Conservation (phyloP, 805 yeast species). For the Candida patagonica region DNA sequence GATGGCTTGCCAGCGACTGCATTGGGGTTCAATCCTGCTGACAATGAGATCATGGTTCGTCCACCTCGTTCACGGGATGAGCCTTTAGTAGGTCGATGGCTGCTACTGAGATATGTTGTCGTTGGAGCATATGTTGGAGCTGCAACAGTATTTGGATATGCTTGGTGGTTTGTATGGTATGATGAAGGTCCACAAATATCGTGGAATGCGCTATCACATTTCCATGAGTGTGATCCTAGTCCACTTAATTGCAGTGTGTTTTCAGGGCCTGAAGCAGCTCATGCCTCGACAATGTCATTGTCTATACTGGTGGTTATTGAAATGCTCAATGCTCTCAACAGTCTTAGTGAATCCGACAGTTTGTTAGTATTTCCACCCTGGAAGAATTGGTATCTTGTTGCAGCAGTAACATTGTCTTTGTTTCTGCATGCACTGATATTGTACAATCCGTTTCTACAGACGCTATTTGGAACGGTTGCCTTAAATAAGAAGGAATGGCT, state of each 20-base stretch:
- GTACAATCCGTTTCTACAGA: conserved; percentile 29
- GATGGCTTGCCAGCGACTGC: conserved; percentile 56
- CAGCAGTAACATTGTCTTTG: conserved; percentile 30
- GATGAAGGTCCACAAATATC: conserved; percentile 31
- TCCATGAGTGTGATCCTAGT: conserved; percentile 30
- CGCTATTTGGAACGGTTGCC: conserved; percentile 29
- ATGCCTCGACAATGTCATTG: conserved; percentile 33
- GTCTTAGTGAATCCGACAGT: conserved; percentile 32
- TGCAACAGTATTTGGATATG: conserved; percentile 36
- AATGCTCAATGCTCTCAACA: conserved; percentile 35
- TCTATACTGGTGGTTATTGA: conserved; percentile 34
- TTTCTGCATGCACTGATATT: conserved; percentile 28
- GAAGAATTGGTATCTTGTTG: conserved; percentile 31
- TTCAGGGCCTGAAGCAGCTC: conserved; percentile 19
- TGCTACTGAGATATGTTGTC: conserved; percentile 31
- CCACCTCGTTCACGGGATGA: conserved; percentile 33
- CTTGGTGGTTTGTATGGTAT: conserved; percentile 32
- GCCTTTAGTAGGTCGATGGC: conserved; percentile 32
- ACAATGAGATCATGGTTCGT: conserved; percentile 30
- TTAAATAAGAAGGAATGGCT: conserved; percentile 29
- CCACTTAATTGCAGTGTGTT: conserved; percentile 32
- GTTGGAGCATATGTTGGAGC: conserved; percentile 34
- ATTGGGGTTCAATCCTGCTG: conserved; percentile 40
- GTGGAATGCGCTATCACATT: conserved; percentile 28
- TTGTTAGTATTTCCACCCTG: conserved; percentile 32